phyloP scores from a whole-genome alignment of 495 filamentous ascomycete genomes.

The Pseudomonodictys pantanalensis region DNA sequence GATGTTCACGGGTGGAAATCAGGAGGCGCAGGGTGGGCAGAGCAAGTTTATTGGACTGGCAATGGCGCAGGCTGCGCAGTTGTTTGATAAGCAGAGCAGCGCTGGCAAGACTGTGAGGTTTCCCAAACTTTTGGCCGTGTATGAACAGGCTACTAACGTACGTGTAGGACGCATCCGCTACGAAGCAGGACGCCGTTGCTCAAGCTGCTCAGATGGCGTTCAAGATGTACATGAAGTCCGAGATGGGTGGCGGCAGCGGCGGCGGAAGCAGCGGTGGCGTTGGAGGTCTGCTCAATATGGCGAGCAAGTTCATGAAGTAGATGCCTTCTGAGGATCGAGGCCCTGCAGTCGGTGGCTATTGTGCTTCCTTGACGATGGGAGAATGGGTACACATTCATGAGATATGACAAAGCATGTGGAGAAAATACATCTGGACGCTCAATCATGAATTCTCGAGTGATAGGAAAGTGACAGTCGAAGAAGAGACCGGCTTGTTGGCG shows the following conservation, averaged over 20 bases:
- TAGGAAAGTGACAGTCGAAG: no score
- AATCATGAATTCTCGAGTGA: no score
- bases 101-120: slow-evolving; percentile 52
- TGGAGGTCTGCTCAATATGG: slow-evolving; percentile 55
- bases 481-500: no score
- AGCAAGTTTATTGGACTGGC: slow-evolving; percentile 64
- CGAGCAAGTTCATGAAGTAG: slow-evolving; percentile 49
- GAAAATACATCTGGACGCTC: no score
- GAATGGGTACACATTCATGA: no score
- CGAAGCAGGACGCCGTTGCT: slow-evolving; percentile 61
- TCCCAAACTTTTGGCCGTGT: background rate
- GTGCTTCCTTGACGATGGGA: no score
- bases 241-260: slow-evolving; percentile 52
- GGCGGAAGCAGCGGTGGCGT: slow-evolving; percentile 19
- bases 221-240: slow-evolving; percentile 66
- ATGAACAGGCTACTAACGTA: slow-evolving; percentile 8
- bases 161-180: slow-evolving; percentile 38
- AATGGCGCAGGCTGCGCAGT: slow-evolving; percentile 63
- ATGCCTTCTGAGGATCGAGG: no score
- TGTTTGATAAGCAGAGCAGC: slow-evolving; percentile 60
- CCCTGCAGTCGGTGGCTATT: no score
- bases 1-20: slow-evolving; percentile 53
- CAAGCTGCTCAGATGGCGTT: slow-evolving; percentile 62
- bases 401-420: no score
- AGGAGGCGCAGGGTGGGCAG: slow-evolving; percentile 46